Conservation (phyloP, 805 yeast species). For the Yarrowia bubula region DNA sequence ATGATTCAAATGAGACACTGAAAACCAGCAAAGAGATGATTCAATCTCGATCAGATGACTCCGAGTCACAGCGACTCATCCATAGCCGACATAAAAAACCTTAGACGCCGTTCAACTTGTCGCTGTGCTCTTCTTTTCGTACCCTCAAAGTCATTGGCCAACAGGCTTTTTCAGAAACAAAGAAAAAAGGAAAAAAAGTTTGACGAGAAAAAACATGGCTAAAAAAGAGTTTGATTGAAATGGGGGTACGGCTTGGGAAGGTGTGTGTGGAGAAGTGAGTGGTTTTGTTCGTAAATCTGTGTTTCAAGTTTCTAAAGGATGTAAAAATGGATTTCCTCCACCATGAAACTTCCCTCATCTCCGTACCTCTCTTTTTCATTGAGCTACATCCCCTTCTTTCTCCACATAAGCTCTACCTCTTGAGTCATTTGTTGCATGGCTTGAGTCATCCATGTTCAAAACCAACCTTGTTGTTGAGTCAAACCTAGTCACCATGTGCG, state of each 20-base stretch:
- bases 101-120: background rate
- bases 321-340: no score
- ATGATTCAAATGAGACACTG: background rate
- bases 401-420: background rate
- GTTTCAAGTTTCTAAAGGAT: no score
- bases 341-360: background rate
- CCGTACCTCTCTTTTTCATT: background rate
- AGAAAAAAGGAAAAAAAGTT: background rate
- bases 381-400: no score
- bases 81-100: background rate
- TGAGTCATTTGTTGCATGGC: constrained; percentile 16
- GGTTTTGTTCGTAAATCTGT: no score
- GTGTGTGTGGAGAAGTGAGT: no score
- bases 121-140: background rate
- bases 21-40: no score
- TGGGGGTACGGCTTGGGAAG: no score
- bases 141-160: background rate
- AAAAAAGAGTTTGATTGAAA: constrained; percentile 9
- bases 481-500: background rate
- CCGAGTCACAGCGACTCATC: background rate
- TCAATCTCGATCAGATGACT: no score
- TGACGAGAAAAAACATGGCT: background rate
- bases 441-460: constrained; percentile 11
- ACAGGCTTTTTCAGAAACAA: background rate
- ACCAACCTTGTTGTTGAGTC: constrained; percentile 21